These are phyloP conservation scores for Lupinus albus DNA, from an alignment of 306 rosid species.

Conservation along the genomic window DNA sequence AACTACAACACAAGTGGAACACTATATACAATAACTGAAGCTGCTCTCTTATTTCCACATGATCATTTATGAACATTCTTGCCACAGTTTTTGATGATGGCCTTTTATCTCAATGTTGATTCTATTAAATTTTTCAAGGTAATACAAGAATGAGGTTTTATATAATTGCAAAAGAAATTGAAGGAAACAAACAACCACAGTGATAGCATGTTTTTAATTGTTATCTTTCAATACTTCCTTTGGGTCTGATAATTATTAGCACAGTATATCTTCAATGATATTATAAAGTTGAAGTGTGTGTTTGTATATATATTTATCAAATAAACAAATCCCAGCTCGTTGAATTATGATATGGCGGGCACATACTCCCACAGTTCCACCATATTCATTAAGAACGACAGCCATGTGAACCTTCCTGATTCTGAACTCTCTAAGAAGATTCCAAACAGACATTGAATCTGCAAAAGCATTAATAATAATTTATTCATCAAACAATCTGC, in stretches of 20 bases:
- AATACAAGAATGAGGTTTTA: slow-evolving; percentile 7
- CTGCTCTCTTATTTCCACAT: background rate
- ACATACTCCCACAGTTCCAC: slow-evolving; percentile 99
- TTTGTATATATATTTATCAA: slow-evolving; percentile 25
- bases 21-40: slow-evolving; percentile 15
- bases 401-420: slow-evolving; percentile 99
- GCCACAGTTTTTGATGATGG: background rate
- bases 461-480: slow-evolving; percentile 50
- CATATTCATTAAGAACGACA: slow-evolving; percentile 94
- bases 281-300: slow-evolving; percentile 23
- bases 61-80: slow-evolving; percentile 18
- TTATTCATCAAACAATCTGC: slow-evolving; percentile 31
- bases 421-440: slow-evolving; percentile 98
- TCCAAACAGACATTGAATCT: slow-evolving; percentile 99
- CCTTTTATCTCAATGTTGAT: background rate
- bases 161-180: background rate
- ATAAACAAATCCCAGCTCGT: slow-evolving; percentile 36
- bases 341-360: slow-evolving; percentile 25
- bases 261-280: slow-evolving; percentile 10
- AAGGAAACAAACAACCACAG: slow-evolving; percentile 28
- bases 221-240: slow-evolving; percentile 17
- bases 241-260: slow-evolving; percentile 13
- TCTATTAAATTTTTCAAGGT: slow-evolving; percentile 24
- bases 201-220: slow-evolving; percentile 24
- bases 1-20: background rate